phyloP scores from a whole-genome alignment of 345 rosid genomes.

The Acer saccharum region DNA sequence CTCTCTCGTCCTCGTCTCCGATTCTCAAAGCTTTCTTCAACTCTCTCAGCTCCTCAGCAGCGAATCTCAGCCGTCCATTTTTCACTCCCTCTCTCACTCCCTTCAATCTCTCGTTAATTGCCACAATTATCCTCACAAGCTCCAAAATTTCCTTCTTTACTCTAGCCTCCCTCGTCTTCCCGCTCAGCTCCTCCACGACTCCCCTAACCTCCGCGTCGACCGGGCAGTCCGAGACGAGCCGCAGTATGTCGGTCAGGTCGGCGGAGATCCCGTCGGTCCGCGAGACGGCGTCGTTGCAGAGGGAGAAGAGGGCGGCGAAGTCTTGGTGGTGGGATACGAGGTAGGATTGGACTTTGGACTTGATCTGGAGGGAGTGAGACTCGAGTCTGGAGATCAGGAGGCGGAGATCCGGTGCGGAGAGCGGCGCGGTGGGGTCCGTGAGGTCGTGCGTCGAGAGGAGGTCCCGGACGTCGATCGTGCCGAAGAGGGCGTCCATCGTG shows the following conservation, averaged over 20 bases:
- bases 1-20: conserved; percentile 63
- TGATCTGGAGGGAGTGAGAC: conserved; percentile 85
- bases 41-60: conserved; percentile 75
- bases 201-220: conserved; percentile 65
- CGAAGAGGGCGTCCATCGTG: conserved; percentile 52
- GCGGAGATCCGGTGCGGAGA: conserved; percentile 97
- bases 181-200: conserved; percentile 55
- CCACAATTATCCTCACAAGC: conserved; percentile 58
- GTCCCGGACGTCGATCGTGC: conserved; percentile 72
- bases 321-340: conserved; percentile 71
- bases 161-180: conserved; percentile 58
- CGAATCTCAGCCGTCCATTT: conserved; percentile 61
- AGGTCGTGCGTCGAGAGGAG: conserved; percentile 87
- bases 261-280: conserved; percentile 46
- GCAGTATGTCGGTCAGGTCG: conserved; percentile 48
- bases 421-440: conserved; percentile 73
- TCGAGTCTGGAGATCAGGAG: conserved; percentile 83
- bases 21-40: conserved; percentile 70
- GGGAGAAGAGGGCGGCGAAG: conserved; percentile 80
- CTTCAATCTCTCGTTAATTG: conserved; percentile 64
- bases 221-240: conserved; percentile 60
- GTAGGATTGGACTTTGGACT: conserved; percentile 85
- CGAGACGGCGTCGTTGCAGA: conserved; percentile 68
- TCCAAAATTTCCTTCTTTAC: conserved; percentile 65
- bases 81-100: conserved; percentile 57